Percentiles rank a stretch among this genome's conserved stretches.
These are phyloP conservation scores for Hemisphaericaspora xylanilytica DNA, from an alignment of 1,139 yeast species.

Conservation along the genomic window DNA sequence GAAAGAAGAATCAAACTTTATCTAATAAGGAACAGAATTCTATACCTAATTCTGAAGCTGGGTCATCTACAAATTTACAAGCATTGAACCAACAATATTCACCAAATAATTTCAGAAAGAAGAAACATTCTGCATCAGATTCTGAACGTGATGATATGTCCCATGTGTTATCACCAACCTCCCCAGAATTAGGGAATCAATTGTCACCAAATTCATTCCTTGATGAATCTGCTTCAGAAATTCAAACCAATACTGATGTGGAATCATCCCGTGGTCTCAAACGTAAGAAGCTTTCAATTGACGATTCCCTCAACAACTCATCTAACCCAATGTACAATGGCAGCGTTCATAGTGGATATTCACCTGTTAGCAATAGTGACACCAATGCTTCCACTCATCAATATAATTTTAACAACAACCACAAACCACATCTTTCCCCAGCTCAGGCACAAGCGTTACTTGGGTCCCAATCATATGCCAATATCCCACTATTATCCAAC, in stretches of 20 bases:
- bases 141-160: conserved; percentile 12
- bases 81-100: conserved; percentile 5
- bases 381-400: conserved; percentile 35
- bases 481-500: conserved; percentile 2
- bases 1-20: conserved; percentile 59
- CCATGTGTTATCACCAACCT: conserved; percentile 6
- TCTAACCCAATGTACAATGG: conserved; percentile 48
- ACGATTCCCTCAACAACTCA: conserved; percentile 39
- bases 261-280: conserved; percentile 33
- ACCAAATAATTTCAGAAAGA: conserved; percentile 6
- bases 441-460: conserved; percentile 2
- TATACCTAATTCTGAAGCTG: conserved; percentile 20
- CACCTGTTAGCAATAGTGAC: conserved; percentile 47
- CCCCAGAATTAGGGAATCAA: conserved; percentile 24
- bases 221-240: conserved; percentile 68
- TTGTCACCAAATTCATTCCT: conserved; percentile 59
- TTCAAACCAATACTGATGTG: conserved; percentile 43
- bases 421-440: conserved; percentile 8
- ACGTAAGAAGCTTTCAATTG: conserved; percentile 45
- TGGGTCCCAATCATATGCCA: conserved; percentile 7
- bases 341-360: conserved; percentile 35
- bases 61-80: conserved; percentile 22
- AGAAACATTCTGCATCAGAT: conserved; percentile 10
- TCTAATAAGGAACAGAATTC: conserved; percentile 10
- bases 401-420: background rate